phyloP scores from a whole-genome alignment of 257 asterid species.

The Coffea canephora region DNA sequence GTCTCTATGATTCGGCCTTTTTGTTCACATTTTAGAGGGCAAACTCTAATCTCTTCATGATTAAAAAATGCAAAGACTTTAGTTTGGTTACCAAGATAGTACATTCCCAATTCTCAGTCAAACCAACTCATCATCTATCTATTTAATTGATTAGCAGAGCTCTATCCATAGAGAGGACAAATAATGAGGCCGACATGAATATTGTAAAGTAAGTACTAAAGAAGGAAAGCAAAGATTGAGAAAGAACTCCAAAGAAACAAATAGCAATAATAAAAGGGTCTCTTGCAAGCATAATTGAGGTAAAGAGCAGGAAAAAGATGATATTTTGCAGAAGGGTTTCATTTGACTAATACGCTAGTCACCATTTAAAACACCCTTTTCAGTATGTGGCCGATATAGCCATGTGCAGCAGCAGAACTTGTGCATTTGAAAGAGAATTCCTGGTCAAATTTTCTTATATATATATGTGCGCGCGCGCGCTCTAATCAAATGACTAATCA shows the following conservation, averaged over 20 bases:
- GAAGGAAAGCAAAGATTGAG: conserved; percentile 12
- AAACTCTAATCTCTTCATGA: conserved; percentile 19
- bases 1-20: conserved; percentile 13
- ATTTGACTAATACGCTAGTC: conserved; percentile 4
- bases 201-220: background rate
- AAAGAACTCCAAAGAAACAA: conserved; percentile 7
- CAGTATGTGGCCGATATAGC: background rate
- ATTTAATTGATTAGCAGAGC: background rate
- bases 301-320: conserved; percentile 5
- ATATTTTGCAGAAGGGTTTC: background rate
- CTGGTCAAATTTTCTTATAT: conserved; percentile 12
- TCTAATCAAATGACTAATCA: background rate
- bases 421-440: background rate
- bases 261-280: background rate
- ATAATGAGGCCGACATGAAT: background rate
- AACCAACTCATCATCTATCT: conserved; percentile 15
- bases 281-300: conserved; percentile 12
- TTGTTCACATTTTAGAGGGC: conserved; percentile 18
- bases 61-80: background rate
- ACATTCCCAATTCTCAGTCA: conserved; percentile 12
- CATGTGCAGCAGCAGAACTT: conserved; percentile 17
- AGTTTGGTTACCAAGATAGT: conserved; percentile 10
- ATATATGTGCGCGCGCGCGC: too few relatives aligned
- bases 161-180: background rate
- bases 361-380: conserved; percentile 10